Evolutionary conservation across 352 stramenopile genomes (phyloP).

Genomic region (Phytophthora macrochlamydospora): DNA sequence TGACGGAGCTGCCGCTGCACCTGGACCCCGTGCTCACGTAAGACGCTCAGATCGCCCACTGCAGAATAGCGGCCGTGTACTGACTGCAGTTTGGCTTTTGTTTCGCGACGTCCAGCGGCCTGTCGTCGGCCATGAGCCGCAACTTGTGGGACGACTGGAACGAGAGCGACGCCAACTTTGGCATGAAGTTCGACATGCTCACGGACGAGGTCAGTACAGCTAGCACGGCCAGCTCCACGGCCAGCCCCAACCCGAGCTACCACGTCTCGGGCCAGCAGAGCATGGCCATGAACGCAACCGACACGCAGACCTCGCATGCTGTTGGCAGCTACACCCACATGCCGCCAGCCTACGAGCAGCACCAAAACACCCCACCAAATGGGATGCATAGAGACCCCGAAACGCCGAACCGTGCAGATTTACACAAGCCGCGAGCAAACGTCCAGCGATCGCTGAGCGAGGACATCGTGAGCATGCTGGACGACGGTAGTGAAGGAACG

Average conservation of each 20-base stretch:
- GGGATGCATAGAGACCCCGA: constrained; percentile 4
- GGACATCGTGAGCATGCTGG: constrained; percentile 79
- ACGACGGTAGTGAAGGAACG: constrained; percentile 51
- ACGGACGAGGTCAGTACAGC: constrained; percentile 42
- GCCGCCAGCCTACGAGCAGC: constrained; percentile 22
- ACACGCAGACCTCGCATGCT: constrained; percentile 18
- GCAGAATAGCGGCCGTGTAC: background rate
- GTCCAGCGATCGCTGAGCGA: constrained; percentile 73
- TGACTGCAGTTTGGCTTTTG: constrained; percentile 2
- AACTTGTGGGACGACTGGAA: constrained; percentile 92
- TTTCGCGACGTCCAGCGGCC: constrained; percentile 42
- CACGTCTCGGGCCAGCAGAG: constrained; percentile 21
- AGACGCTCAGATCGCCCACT: constrained; percentile 6
- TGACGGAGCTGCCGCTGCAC: constrained; percentile 55
- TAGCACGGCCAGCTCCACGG: constrained; percentile 33
- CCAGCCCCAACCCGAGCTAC: constrained; percentile 24
- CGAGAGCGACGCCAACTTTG: constrained; percentile 70
- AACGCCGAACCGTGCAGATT: constrained; percentile 13
- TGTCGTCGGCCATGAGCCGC: constrained; percentile 81
- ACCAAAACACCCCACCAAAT: constrained; percentile 20
- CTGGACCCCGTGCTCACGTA: constrained; percentile 80
- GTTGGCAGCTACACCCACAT: constrained; percentile 10
- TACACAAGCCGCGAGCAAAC: constrained; percentile 38
- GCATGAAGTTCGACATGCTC: constrained; percentile 79
- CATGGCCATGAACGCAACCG: constrained; percentile 10